phyloP scores from a whole-genome alignment of 371 early-diverging fungal species.

The Parasitella parasitica region DNA sequence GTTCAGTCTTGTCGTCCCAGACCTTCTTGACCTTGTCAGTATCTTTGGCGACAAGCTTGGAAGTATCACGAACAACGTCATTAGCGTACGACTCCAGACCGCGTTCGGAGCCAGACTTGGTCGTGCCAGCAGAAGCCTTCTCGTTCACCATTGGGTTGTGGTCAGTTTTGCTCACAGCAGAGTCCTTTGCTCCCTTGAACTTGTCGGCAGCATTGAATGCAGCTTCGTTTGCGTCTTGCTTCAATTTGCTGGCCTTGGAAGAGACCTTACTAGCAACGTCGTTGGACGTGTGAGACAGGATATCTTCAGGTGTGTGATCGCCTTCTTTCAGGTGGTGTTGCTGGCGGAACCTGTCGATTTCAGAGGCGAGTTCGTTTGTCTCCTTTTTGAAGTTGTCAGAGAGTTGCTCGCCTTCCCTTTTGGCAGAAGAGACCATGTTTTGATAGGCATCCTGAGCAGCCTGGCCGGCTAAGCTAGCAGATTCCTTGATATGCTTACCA shows the following conservation, averaged over 20 bases:
- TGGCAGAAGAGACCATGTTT: background rate
- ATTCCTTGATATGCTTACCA: constrained; percentile 5
- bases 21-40: constrained; percentile 18
- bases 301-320: constrained; percentile 23
- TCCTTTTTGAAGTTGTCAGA: background rate
- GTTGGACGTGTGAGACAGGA: constrained; percentile 5
- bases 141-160: constrained; percentile 26
- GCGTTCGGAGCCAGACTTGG: constrained; percentile 17
- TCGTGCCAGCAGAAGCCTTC: constrained; percentile 9
- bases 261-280: background rate
- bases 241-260: background rate
- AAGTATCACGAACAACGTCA: constrained; percentile 12
- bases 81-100: constrained; percentile 9
- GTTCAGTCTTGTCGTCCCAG: constrained; percentile 9
- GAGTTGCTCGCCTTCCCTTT: background rate
- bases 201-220: constrained; percentile 6
- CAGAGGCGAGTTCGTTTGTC: background rate
- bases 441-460: constrained; percentile 21
- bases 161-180: background rate
- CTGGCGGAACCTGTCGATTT: constrained; percentile 17
- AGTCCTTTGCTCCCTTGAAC: background rate
- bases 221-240: constrained; percentile 1
- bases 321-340: constrained; percentile 38
- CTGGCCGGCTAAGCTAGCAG: constrained; percentile 10
- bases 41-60: constrained; percentile 8